Conservation (phyloP, 2,329 filamentous ascomycete species). For the Juglanconis juglandina region DNA sequence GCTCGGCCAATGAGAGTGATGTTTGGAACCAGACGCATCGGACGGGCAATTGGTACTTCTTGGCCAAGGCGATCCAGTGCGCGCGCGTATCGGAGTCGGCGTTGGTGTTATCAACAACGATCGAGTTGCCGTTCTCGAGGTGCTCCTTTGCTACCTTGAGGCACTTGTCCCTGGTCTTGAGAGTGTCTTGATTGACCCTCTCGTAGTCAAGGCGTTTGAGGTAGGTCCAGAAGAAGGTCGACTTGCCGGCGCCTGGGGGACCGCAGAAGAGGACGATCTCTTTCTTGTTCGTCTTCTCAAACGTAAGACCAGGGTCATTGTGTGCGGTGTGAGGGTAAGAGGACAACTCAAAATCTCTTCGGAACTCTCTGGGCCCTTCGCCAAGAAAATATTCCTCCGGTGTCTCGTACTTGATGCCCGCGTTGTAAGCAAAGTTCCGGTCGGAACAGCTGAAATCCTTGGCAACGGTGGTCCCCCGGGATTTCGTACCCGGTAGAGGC, state of each 20-base stretch:
- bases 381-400: conserved; percentile 89
- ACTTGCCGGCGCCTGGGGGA: conserved; percentile 86
- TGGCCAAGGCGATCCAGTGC: conserved; percentile 75
- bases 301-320: conserved; percentile 35
- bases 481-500: conserved; percentile 30
- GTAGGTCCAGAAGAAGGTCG: conserved; percentile 79
- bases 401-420: conserved; percentile 75
- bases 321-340: conserved; percentile 46
- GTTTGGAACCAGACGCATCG: conserved; percentile 85
- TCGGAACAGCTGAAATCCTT: conserved; percentile 67
- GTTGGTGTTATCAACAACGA: conserved; percentile 95
- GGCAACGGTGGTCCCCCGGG: conserved; percentile 27
- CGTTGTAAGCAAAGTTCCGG: conserved; percentile 79
- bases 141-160: conserved; percentile 68
- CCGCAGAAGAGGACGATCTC: conserved; percentile 87
- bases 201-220: conserved; percentile 76
- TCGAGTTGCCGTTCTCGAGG: conserved; percentile 62
- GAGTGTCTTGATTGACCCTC: conserved; percentile 83
- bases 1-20: conserved; percentile 65
- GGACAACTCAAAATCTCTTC: conserved; percentile 67
- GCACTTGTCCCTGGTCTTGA: conserved; percentile 68
- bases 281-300: conserved; percentile 59
- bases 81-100: conserved; percentile 71
- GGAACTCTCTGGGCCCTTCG: conserved; percentile 62
- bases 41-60: conserved; percentile 67